Conservation (phyloP, 352 stramenopile genomes). For the Globisporangium canariense region DNA sequence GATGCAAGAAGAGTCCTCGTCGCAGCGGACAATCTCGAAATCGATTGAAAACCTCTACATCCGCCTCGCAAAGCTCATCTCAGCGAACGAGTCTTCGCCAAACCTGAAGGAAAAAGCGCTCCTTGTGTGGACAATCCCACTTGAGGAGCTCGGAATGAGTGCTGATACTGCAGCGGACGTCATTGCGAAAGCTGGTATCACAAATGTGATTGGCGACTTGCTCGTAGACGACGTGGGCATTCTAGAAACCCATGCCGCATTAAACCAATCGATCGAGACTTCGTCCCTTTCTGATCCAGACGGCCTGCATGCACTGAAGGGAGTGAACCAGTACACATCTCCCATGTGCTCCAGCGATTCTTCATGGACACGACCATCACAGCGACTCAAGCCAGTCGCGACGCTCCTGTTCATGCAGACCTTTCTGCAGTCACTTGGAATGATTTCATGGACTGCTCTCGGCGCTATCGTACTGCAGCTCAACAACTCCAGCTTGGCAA, state of each 20-base stretch:
- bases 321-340: neutral
- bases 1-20: neutral
- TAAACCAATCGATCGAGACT: neutral
- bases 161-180: slow-evolving; percentile 10
- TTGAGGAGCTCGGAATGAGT: slow-evolving; percentile 7
- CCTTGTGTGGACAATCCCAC: slow-evolving; percentile 28
- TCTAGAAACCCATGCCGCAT: neutral
- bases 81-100: slow-evolving; percentile 32
- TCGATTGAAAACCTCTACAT: slow-evolving; percentile 58
- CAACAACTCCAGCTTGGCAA: slow-evolving; percentile 13
- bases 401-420: slow-evolving; percentile 25
- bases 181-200: slow-evolving; percentile 19
- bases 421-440: slow-evolving; percentile 19
- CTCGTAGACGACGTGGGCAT: slow-evolving; percentile 7
- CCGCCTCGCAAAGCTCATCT: slow-evolving; percentile 35
- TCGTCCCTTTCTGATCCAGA: neutral
- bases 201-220: slow-evolving; percentile 11
- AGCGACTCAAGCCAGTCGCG: slow-evolving; percentile 19
- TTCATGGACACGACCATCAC: neutral
- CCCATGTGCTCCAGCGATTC: neutral
- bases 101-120: slow-evolving; percentile 45
- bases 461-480: slow-evolving; percentile 32
- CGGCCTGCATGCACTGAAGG: neutral
- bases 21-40: slow-evolving; percentile 8
- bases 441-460: slow-evolving; percentile 35